phyloP scores from a whole-genome alignment of 352 stramenopile species.

The Lagenidium giganteum region DNA sequence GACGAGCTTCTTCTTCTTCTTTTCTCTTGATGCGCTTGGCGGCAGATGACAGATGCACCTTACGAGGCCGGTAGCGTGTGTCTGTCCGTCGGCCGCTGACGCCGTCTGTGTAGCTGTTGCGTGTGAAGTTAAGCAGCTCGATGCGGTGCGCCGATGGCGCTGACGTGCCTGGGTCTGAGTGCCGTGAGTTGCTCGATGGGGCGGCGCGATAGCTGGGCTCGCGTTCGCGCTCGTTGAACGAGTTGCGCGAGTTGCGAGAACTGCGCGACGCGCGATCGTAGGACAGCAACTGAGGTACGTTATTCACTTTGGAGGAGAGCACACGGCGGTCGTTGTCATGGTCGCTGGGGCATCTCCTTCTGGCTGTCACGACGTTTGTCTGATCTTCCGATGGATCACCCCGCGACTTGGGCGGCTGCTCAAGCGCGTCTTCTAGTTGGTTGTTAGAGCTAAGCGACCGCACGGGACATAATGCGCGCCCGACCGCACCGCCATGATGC shows the following conservation, averaged over 20 bases:
- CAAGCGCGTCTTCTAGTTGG: constrained; percentile 4
- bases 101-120: constrained; percentile 35
- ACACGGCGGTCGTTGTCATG: constrained; percentile 24
- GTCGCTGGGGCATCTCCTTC: constrained; percentile 3
- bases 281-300: constrained; percentile 45
- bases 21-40: constrained; percentile 81
- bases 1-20: constrained; percentile 75
- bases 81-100: constrained; percentile 34
- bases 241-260: constrained; percentile 29
- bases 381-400: constrained; percentile 14
- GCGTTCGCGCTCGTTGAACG: constrained; percentile 43
- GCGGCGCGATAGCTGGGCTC: neutral
- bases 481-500: too few relatives aligned
- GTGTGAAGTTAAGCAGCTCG: constrained; percentile 65
- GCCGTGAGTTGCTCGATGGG: constrained; percentile 27
- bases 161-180: constrained; percentile 66
- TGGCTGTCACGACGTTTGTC: too few relatives aligned
- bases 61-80: constrained; percentile 34
- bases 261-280: constrained; percentile 26
- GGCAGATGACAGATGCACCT: constrained; percentile 73
- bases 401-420: too few relatives aligned
- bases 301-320: constrained; percentile 31
- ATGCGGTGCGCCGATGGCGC: too few relatives aligned
- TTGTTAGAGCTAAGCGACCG: constrained; percentile 7
- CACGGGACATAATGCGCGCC: too few relatives aligned